Base-by-base conservation (phyloP, 495 filamentous ascomycete genomes). In the Penicillium crystallinum region DNA sequence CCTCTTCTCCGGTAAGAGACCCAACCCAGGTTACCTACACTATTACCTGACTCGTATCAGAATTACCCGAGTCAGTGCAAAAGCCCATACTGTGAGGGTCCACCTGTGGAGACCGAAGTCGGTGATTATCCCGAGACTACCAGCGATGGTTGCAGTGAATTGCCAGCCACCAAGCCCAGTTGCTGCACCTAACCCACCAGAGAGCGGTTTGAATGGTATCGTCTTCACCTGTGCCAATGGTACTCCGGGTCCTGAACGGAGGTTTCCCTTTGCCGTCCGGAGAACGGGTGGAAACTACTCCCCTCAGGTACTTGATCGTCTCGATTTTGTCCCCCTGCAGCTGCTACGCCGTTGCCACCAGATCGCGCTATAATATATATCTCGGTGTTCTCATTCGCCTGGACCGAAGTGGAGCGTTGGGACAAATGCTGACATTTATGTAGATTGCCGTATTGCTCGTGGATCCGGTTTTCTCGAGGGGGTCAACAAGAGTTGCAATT, bases 101-200 rank as follows among this genome's bases (percentile, higher is more conserved):
- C 23, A 27, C 23, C 23, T 27, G 23, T 27, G 23, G 23, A 27
- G 40, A 37, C 56, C 52, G 35, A 56, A 53, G 50, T 54, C 55
- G 62, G 58, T 55, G 51, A 59, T 59, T 51, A 49, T 53, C 53
- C 62, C 61, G 58, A 50, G 48, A 49, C 55, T 52, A 58, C 23
- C 36, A 51, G 30, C 35, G 45, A 55, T 50, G 52, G 57, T 55
- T 61, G 50, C 61, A 61, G 55, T 44, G 52, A 46, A 35, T 41
- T 40, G 49, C 43, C 14, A 57, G 56, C 51, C 51, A 45, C 46
- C 39, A 19, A 33, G 46, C 50, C 39, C 57, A 40, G 49, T n/a
- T 47, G 33, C 61, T 62, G 61, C 61, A 64, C 43, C 58, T 64
- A 64, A 34, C 27, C 36, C 47, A 41, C 34, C 15, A 29, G 33